Conservation (phyloP, 192 early-diverging fungal species). For the Linnemannia schmuckeri region DNA sequence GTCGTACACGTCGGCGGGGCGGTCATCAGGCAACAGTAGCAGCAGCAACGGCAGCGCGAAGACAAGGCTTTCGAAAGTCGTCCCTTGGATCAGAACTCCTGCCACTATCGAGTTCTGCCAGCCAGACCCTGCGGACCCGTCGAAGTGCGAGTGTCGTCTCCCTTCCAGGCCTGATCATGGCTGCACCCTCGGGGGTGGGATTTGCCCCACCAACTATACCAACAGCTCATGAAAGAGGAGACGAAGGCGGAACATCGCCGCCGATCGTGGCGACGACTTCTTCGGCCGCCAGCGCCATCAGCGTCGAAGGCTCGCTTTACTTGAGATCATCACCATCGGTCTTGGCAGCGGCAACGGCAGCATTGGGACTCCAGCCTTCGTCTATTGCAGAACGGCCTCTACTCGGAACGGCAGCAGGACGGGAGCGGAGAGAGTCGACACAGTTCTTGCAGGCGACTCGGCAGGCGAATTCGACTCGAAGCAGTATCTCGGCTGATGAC, state of each 20-base stretch:
- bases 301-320: background rate
- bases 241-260: background rate
- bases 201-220: background rate
- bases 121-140: slow-evolving; percentile 10
- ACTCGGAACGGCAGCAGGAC: background rate
- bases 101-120: background rate
- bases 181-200: slow-evolving; percentile 25
- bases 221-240: background rate
- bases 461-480: slow-evolving; percentile 14
- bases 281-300: background rate
- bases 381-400: background rate
- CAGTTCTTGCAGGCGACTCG: slow-evolving; percentile 16
- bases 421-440: background rate
- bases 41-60: slow-evolving; percentile 6
- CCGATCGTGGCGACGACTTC: background rate
- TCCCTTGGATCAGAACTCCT: slow-evolving; percentile 22
- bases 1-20: background rate
- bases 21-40: background rate
- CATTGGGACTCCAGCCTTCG: background rate
- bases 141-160: slow-evolving; percentile 24
- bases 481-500: slow-evolving; percentile 34
- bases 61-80: background rate
- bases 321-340: background rate
- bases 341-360: background rate
- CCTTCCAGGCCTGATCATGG: slow-evolving; percentile 32